phyloP scores from a whole-genome alignment of 1,284 basidiomycete genomes.

The Erythrobasidium hasegawianum region DNA sequence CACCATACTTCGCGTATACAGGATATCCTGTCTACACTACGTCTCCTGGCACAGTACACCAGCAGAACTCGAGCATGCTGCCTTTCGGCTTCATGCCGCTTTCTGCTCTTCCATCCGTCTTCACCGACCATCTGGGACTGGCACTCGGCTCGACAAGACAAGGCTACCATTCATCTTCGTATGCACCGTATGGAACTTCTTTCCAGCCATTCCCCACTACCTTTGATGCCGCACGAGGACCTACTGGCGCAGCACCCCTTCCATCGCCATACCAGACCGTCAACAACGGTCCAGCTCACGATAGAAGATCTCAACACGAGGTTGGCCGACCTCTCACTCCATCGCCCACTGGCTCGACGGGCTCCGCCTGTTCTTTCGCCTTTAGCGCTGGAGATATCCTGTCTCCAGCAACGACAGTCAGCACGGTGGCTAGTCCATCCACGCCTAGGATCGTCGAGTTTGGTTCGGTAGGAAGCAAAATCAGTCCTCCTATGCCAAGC shows the following conservation, averaged over 20 bases:
- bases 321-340: conserved; percentile 19
- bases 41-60: too few species aligned
- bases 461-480: not conserved
- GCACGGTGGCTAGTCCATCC: not conserved
- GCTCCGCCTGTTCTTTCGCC: conserved; percentile 18
- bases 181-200: not conserved
- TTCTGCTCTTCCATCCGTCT: too few species aligned
- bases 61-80: too few species aligned
- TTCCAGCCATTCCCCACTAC: not conserved
- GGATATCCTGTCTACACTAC: too few species aligned
- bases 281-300: not conserved
- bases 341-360: conserved; percentile 11
- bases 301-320: not conserved
- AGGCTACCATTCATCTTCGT: too few species aligned
- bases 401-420: conserved; percentile 4
- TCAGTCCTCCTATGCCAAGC: too few species aligned
- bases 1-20: too few species aligned
- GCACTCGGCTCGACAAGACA: too few species aligned
- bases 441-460: not conserved
- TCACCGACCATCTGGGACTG: too few species aligned
- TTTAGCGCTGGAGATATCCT: conserved; percentile 1
- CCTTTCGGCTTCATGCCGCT: too few species aligned
- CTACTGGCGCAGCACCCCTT: not conserved
- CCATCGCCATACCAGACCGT: not conserved
- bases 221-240: not conserved